Percentiles rank a stretch among this genome's conserved stretches.
These are phyloP conservation scores for Suhomyces bokatorum DNA, from an alignment of 1,139 yeast species.

Conservation along the genomic window DNA sequence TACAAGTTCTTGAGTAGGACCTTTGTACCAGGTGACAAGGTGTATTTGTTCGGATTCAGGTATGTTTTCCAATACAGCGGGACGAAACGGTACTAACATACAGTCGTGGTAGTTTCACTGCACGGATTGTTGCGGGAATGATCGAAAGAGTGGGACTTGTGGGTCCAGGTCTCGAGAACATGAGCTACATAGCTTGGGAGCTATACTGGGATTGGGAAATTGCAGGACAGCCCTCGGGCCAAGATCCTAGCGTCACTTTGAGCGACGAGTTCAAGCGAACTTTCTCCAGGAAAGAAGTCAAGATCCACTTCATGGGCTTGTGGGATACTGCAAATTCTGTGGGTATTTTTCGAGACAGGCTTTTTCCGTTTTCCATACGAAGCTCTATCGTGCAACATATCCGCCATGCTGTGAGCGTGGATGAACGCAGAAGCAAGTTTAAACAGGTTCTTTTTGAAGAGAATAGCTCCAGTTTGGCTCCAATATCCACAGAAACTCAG, in stretches of 20 bases:
- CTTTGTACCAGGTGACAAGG: constrained; percentile 49
- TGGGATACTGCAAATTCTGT: constrained; percentile 70
- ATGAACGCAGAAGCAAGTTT: constrained; percentile 63
- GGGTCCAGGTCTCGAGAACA: constrained; percentile 51
- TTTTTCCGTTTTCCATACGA: constrained; percentile 57
- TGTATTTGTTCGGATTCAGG: constrained; percentile 60
- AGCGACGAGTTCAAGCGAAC: constrained; percentile 54
- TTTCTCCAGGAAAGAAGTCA: constrained; percentile 46
- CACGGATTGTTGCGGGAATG: constrained; percentile 64
- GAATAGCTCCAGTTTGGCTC: not conserved
- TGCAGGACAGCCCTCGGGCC: constrained; percentile 54
- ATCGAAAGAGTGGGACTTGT: constrained; percentile 59
- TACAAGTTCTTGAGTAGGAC: constrained; percentile 51
- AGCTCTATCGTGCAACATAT: constrained; percentile 54
- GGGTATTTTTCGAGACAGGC: constrained; percentile 54
- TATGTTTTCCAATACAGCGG: constrained; percentile 12
- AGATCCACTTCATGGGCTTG: constrained; percentile 58
- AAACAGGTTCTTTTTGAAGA: constrained; percentile 56
- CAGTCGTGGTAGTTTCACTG: constrained; percentile 66
- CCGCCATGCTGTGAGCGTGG: constrained; percentile 65
- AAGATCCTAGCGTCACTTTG: constrained; percentile 36
- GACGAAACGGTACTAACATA: not conserved
- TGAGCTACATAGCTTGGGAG: constrained; percentile 61
- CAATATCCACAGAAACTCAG: not conserved
- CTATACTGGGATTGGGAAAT: constrained; percentile 62